Base-by-base conservation (phyloP, 345 rosid species). In the Eucalyptus regnans region DNA sequence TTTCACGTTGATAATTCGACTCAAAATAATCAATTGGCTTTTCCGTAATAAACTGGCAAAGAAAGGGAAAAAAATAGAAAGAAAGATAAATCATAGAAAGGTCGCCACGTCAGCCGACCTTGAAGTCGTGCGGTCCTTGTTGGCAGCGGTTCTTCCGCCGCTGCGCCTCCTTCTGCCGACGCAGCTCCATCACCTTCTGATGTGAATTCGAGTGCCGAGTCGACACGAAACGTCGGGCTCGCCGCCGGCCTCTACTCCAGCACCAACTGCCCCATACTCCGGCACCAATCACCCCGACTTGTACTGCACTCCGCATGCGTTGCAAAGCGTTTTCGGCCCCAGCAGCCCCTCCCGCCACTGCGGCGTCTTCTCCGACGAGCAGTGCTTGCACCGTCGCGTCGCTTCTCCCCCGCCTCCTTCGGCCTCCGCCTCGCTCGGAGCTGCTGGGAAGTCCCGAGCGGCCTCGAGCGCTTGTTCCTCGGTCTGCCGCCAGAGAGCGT, bases 1-100 rank as follows among this genome's bases (percentile, higher is more conserved):
- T n/a, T n/a, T n/a, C n/a, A n/a, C n/a, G n/a, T n/a, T n/a, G n/a
- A n/a, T n/a, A 51, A 51, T 51, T 51, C 8, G 22, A 51, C 3
- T 51, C 12, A 33, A 33, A 16, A 68, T 31, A 68, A 1, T 68
- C 7, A 2, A 68, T 17, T 68, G 43, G 80, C 44, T 60, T 27
- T 60, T 27, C 15, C 66, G 0, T 1, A 68, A 68, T 17, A 68
- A 68, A 15, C 2, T 3, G 80, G 54, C 22, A 68, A 14, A 31
- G 4, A 68, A 31, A 20, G 16, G 12, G 10, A 17, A 68, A 68
- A 68, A 16, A 68, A 68, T 68, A 17, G 7, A 66, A 66, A 31
- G 0, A 16, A 16, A 66, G 37, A n/a, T n/a, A 0, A 14, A 2
- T 8, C 7, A 66, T 16, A 31, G 2, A 33, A 68, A 31, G 22